Evolutionary conservation across 2,329 filamentous ascomycete species (phyloP).

Genomic region (Dothidotthia symphoricarpi): DNA sequence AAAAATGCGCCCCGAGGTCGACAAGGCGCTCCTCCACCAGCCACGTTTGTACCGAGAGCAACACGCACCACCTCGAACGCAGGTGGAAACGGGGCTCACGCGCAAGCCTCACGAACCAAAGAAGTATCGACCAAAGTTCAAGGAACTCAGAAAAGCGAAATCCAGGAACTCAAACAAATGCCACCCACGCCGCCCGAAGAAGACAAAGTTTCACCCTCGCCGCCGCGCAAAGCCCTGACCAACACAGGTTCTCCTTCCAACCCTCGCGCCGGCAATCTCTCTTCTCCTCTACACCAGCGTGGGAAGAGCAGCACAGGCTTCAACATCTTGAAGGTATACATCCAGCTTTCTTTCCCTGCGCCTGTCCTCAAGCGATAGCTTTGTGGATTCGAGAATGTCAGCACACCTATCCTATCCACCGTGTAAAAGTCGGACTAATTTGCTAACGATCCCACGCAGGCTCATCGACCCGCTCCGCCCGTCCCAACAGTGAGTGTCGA

Average conservation of each 20-base stretch:
- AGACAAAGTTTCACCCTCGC: slow-evolving; percentile 11
- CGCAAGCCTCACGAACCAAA: slow-evolving; percentile 1
- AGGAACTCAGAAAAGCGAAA: slow-evolving; percentile 1
- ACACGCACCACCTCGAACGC: no score
- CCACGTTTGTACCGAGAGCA: no score
- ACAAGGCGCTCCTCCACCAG: slow-evolving; percentile 8
- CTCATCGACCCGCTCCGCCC: slow-evolving; percentile 22
- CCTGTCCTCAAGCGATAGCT: background rate
- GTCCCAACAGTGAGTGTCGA: slow-evolving; percentile 15
- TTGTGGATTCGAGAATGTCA: slow-evolving; percentile 6
- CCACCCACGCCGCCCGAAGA: slow-evolving; percentile 34
- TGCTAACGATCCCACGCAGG: slow-evolving; percentile 9
- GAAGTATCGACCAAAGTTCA: slow-evolving; percentile 4
- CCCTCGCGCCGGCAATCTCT: slow-evolving; percentile 24
- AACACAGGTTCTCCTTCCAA: slow-evolving; percentile 31
- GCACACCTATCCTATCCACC: slow-evolving; percentile 4
- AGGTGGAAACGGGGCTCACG: no score
- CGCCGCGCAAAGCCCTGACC: slow-evolving; percentile 25
- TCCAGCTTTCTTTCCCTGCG: slow-evolving; percentile 4
- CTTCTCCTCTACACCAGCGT: slow-evolving; percentile 29
- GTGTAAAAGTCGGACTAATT: background rate
- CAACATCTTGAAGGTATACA: slow-evolving; percentile 39
- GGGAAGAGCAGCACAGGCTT: slow-evolving; percentile 42
- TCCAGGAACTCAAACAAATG: slow-evolving; percentile 13
- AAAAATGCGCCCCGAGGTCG: slow-evolving; percentile 31